Evolutionary conservation across 306 rosid genomes (phyloP), one percentile per base, ranked within the genome.

Genomic region (Hippophae rhamnoides): DNA sequence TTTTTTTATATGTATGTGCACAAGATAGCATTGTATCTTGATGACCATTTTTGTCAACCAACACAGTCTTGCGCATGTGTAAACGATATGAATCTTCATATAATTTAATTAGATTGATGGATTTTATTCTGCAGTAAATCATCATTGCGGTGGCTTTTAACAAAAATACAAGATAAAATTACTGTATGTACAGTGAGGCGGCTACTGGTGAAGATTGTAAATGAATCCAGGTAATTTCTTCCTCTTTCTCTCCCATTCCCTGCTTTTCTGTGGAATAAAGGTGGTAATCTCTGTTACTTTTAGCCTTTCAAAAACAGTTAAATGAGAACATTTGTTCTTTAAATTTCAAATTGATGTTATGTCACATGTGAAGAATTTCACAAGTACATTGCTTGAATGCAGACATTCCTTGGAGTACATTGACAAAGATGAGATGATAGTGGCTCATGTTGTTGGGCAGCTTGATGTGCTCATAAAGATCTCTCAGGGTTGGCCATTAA

Each of bases 101-200:
- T 63, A 6, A 43, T 50, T 6, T 67, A 41, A 67, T 61, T 52
- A 13, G 25, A 44, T 61, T 9, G 47, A 7, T 60, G 59, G 26
- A 41, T 62, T 65, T 45, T 58, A 23, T 51, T 47, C 58, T 76
- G 85, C 81, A 88, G 99, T 54, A 78, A 79, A 63, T 79, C 82
- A 72, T 79, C 98, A 56, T 74, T 92, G 81, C 82, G 77, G 72
- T 85, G 96, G 95, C 73, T 92, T 54, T 53, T 88, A 62, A 80
- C 73, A 54, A 78, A 82, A 76, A 69, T 85, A 38, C 99, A 83
- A 63, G 96, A 85, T 59, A 81, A 89, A 69, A 85, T 87, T 68
- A 71, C 64, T 63, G 47, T 71, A 49, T 75, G 82, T 80, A 74
- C 78, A 60, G 78, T 80, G 61, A 78, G 95, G 84, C 66, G 25